Evolutionary conservation across 345 rosid species (phyloP), one percentile per base, ranked within the genome.

Genomic region (Eucalyptus lansdowneana): DNA sequence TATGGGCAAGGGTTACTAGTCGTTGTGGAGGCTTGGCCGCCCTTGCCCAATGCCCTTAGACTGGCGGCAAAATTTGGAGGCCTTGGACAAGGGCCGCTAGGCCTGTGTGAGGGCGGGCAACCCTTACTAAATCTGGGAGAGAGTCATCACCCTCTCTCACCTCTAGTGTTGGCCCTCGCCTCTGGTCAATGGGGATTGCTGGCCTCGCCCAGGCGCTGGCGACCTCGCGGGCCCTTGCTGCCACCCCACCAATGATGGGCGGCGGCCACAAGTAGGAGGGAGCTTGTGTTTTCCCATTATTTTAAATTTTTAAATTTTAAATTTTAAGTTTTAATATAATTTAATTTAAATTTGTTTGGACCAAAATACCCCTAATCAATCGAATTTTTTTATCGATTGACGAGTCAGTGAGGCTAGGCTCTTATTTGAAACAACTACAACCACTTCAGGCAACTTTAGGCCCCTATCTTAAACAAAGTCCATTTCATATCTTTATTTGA

Each of bases 121-220:
- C 56, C 56, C 56, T 7, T 7, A 17, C 51, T 2, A 6, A 8
- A 50, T 15, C 3, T 50, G 19, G 19, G 53, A 50, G 53, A 3
- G 21, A 1, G 54, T 51, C 0, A 1, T 4, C 22, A 17, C 22
- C 24, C 56, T 53, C 56, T 51, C 56, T 17, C 1, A 0, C 1
- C 56, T 3, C 0, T 7, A 1, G 56, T 7, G 24, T 53, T 53
- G 56, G 56, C 56, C 56, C 0, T 53, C 1, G 2, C 24, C 24
- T 7, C 0, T 51, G 0, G 24, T 53, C 10, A 3, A 53, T 7
- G 4, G 56, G 22, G 0, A 53, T 19, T 53, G 56, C 4, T 1
- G 0, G 2, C 54, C 54, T 51, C 0, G 21, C 21, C 8, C 0
- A 51, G 21, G 21, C 0, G 1, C 1, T 0, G 0, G 8, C 4